Conservation (phyloP, 305 asterid species). For the Fraxinus albicans region DNA sequence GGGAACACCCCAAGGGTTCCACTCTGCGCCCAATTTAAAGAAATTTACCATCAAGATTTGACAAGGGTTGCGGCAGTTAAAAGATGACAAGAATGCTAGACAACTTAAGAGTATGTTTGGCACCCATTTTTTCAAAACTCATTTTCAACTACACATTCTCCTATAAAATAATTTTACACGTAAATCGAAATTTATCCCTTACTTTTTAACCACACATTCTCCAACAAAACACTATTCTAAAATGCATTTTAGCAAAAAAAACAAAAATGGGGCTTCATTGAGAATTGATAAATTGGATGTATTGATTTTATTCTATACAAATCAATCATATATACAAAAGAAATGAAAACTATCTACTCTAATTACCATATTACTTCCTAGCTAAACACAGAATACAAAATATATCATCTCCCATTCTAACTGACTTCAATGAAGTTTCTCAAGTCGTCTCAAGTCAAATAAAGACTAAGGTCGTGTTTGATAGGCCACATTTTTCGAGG, state of each 20-base stretch:
- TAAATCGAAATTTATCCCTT: too few relatives aligned
- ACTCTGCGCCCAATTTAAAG: slow-evolving; percentile 49
- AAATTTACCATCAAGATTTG: slow-evolving; percentile 11
- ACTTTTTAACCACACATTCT: too few relatives aligned
- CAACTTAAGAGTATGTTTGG: neutral
- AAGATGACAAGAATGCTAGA: neutral
- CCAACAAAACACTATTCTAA: too few relatives aligned
- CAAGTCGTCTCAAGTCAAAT: neutral
- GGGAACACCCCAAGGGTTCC: slow-evolving; percentile 94
- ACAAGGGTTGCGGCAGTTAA: neutral
- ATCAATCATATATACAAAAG: neutral
- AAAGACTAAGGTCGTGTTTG: neutral
- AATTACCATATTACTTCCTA: neutral
- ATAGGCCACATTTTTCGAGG: too few relatives aligned
- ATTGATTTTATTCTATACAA: neutral
- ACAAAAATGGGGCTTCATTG: too few relatives aligned
- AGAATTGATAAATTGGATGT: neutral
- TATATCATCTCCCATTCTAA: neutral
- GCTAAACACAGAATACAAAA: neutral
- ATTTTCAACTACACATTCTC: too few relatives aligned
- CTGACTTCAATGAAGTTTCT: neutral
- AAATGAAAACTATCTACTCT: neutral
- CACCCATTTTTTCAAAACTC: too few relatives aligned
- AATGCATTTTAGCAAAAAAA: too few relatives aligned
- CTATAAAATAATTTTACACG: too few relatives aligned